Conservation (phyloP, 176 grass and related monocot genomes). For the Themeda triandra region DNA sequence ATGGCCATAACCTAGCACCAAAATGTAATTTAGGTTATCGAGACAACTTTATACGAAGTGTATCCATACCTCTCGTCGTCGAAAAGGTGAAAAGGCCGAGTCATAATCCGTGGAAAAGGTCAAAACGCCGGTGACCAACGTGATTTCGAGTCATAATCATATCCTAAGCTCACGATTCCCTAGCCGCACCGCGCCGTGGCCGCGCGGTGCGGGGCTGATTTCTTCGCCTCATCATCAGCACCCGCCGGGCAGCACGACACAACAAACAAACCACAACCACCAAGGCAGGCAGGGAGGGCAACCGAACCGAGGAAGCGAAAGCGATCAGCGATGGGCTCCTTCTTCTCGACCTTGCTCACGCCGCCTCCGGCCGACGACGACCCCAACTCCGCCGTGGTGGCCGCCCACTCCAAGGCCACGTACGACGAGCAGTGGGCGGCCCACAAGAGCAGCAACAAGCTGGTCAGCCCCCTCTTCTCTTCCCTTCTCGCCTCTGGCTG, state of each 20-base stretch:
- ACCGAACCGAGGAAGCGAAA: not conserved
- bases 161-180: too few relatives aligned
- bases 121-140: too few relatives aligned
- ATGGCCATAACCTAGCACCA: too few relatives aligned
- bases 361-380: slow-evolving; percentile 14
- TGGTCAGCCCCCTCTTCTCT: slow-evolving; percentile 33
- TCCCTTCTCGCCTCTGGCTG: not conserved
- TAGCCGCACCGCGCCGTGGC: not conserved
- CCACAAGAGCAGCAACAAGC: slow-evolving; percentile 48
- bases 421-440: slow-evolving; percentile 54
- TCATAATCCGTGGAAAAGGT: too few relatives aligned
- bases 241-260: not conserved
- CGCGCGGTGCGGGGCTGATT: not conserved
- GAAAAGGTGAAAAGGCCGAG: too few relatives aligned
- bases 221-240: not conserved
- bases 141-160: too few relatives aligned
- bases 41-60: too few relatives aligned
- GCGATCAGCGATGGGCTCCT: slow-evolving; percentile 42
- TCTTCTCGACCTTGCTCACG: slow-evolving; percentile 8
- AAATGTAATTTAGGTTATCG: too few relatives aligned
- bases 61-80: too few relatives aligned
- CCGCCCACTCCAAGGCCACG: slow-evolving; percentile 60
- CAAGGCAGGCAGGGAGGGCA: not conserved
- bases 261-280: not conserved
- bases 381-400: slow-evolving; percentile 51